phyloP scores from a whole-genome alignment of 768 basidiomycete genomes.

The Strobilomyces dryophilus region DNA sequence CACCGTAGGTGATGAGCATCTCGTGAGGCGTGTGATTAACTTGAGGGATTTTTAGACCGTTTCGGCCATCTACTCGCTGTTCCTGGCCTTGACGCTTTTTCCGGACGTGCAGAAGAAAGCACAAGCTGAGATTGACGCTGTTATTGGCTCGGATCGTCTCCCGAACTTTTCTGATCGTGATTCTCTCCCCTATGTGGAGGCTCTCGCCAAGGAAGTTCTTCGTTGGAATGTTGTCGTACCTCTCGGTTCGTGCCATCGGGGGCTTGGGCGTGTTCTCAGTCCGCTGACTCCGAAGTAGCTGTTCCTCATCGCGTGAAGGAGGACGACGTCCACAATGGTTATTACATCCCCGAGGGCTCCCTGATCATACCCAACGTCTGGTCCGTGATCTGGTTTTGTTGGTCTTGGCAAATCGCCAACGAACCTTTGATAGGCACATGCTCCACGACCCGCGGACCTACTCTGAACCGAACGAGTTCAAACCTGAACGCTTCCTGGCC shows the following conservation, averaged over 20 bases:
- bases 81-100: constrained; percentile 55
- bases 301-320: constrained; percentile 51
- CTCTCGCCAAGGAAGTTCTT: constrained; percentile 54
- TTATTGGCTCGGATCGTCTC: constrained; percentile 56
- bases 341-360: constrained; percentile 51
- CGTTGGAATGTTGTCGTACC: constrained; percentile 41
- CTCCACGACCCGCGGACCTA: constrained; percentile 39
- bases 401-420: background rate
- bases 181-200: constrained; percentile 56
- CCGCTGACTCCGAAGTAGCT: constrained; percentile 31
- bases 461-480: constrained; percentile 50
- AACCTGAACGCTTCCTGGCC: constrained; percentile 57
- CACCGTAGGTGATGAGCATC: constrained; percentile 25
- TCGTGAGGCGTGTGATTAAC: constrained; percentile 1
- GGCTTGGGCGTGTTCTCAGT: background rate
- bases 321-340: constrained; percentile 60
- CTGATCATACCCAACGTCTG: constrained; percentile 25
- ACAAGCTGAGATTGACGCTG: constrained; percentile 57
- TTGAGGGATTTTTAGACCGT: constrained; percentile 45
- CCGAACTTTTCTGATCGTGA: constrained; percentile 57
- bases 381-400: constrained; percentile 5
- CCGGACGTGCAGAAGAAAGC: constrained; percentile 57
- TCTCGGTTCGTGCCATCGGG: constrained; percentile 34
- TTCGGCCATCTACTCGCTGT: constrained; percentile 56
- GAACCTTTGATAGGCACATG: constrained; percentile 23